Percentiles rank a stretch among this genome's conserved stretches.
Evolutionary conservation across 2,329 filamentous ascomycete genomes (phyloP).

Genomic region (Cladophialophora exuberans): DNA sequence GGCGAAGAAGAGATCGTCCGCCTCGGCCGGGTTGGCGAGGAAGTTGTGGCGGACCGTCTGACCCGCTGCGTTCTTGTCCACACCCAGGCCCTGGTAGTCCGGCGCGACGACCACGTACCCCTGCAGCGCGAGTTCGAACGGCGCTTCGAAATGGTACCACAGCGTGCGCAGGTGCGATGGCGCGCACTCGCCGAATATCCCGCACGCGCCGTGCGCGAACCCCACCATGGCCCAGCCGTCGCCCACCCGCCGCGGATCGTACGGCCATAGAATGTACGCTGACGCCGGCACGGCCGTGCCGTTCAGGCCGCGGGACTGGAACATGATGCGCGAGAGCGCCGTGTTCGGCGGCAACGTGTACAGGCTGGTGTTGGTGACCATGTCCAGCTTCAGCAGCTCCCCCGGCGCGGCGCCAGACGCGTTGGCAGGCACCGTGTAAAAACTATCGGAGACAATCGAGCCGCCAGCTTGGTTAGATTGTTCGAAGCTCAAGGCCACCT

Average conservation of each 20-base stretch:
- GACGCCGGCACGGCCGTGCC: conserved; percentile 53
- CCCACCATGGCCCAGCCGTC: conserved; percentile 40
- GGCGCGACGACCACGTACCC: conserved; percentile 52
- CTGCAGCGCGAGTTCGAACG: conserved; percentile 45
- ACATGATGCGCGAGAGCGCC: conserved; percentile 54
- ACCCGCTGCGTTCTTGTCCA: conserved; percentile 40
- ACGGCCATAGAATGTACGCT: conserved; percentile 57
- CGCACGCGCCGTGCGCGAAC: conserved; percentile 53
- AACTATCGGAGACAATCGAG: conserved; percentile 41
- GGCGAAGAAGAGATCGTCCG: conserved; percentile 50
- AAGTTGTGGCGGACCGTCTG: conserved; percentile 47
- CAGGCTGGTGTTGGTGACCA: conserved; percentile 41
- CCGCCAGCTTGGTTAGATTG: conserved; percentile 35
- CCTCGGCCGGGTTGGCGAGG: conserved; percentile 42
- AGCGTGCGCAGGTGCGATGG: conserved; percentile 49
- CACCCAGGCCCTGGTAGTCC: conserved; percentile 52
- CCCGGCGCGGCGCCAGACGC: conserved; percentile 38
- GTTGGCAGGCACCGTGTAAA: conserved; percentile 42
- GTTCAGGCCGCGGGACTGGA: conserved; percentile 51
- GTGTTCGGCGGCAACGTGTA: conserved; percentile 49
- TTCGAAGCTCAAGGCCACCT: conserved; percentile 2
- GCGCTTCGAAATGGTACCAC: conserved; percentile 45
- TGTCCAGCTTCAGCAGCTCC: conserved; percentile 46
- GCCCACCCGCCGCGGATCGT: conserved; percentile 31
- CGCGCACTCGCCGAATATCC: conserved; percentile 44